Percentiles rank a stretch among this genome's conserved stretches.
Conservation (phyloP, 179 eudicot genomes). For the Silene vulgaris region DNA sequence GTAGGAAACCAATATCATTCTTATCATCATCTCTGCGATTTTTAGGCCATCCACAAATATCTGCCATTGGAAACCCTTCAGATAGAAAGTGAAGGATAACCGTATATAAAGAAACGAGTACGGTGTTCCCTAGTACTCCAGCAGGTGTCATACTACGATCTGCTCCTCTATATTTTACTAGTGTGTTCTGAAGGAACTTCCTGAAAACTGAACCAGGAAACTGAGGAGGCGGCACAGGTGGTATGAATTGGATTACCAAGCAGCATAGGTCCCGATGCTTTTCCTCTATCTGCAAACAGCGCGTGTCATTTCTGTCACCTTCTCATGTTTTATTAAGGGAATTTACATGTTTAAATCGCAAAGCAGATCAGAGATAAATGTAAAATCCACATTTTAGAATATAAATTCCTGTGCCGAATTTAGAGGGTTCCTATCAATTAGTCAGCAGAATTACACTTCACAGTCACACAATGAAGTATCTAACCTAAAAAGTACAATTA, state of each 20-base stretch:
- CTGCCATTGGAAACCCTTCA: conserved; percentile 71
- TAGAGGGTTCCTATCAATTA: background rate
- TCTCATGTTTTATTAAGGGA: background rate
- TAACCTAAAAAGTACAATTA: background rate
- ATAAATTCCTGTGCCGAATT: background rate
- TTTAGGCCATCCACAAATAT: conserved; percentile 56
- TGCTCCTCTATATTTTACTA: conserved; percentile 65
- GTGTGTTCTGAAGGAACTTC: conserved; percentile 69
- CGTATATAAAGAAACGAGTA: conserved; percentile 70
- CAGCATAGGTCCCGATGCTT: conserved; percentile 86
- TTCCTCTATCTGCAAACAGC: conserved; percentile 79
- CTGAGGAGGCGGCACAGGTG: conserved; percentile 76
- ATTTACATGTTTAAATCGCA: background rate
- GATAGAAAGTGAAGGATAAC: conserved; percentile 83
- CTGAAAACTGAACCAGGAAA: conserved; percentile 87
- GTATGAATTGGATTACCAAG: conserved; percentile 77
- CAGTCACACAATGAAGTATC: background rate
- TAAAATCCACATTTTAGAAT: background rate
- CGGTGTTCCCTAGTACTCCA: conserved; percentile 74
- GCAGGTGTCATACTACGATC: conserved; percentile 69
- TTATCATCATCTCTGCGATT: conserved; percentile 39
- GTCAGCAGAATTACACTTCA: background rate
- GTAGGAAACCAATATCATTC: conserved; percentile 65
- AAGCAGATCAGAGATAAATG: background rate
- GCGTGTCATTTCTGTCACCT: background rate